Evolutionary conservation across 2,329 filamentous ascomycete species (phyloP), one percentile per base, ranked within the genome.

Genomic region (Byssoonygena ceratinophila): DNA sequence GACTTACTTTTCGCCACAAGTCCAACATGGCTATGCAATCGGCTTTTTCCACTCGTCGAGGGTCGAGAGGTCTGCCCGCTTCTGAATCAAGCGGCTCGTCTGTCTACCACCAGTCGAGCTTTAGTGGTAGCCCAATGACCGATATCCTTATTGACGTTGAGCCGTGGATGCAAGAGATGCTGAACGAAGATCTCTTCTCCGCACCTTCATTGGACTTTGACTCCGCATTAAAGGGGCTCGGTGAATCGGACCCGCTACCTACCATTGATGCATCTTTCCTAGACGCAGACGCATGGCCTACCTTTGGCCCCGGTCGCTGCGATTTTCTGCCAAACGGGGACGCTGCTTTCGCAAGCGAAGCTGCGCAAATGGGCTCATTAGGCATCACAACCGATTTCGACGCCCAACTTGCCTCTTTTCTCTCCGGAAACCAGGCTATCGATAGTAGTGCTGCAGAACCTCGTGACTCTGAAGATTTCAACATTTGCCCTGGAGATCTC

Each of bases 101-200:
- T 23, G 39, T 14, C 8, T 46, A 31, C 49, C 36, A 29, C 40
- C 27, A 29, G 31, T 22, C 49, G 22, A 45, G n/a, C 29, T 41
- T 25, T 43, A 40, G 7, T 20, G 34, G 20, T 34, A 41, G 29
- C 25, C 18, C 45, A 6, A 44, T 47, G 51, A 47, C 46, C 34
- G 52, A 56, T 34, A 50, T 46, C 34, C 22, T 53, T 16, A 22
- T 51, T 36, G 49, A 29, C 34, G 37, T 53, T 40, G 55, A 57
- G 46, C 53, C 55, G 34, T 57, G 55, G 55, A 57, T 57, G 49
- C 48, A 52, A 23, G 55, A 54, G 36, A 48, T 57, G 34, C 50
- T 57, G 32, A 52, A 57, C 50, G 53, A 57, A 29, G 36, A 43
- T 27, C 41, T 55, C 36, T 36, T 53, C 18, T 27, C 50, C 29